Evolutionary conservation across 768 basidiomycete genomes (phyloP).

Genomic region (Collybia mongolica): DNA sequence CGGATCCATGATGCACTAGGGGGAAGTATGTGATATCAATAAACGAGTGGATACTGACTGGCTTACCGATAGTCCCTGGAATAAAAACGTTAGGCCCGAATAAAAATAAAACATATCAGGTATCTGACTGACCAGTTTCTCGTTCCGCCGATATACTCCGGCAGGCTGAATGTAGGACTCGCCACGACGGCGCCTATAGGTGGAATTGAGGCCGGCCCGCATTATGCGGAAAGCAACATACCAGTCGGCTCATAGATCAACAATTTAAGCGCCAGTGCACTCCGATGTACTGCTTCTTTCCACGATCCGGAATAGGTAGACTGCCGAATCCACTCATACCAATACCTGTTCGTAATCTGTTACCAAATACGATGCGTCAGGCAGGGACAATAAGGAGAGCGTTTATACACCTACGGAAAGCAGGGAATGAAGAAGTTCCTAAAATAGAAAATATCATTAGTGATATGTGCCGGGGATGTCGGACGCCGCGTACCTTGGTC

Average conservation of each 20-base stretch:
- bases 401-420: constrained; percentile 43
- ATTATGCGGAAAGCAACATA: constrained; percentile 13
- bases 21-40: background rate
- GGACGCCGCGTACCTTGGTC: constrained; percentile 44
- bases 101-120: background rate
- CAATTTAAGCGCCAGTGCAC: constrained; percentile 91
- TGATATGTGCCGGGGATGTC: background rate
- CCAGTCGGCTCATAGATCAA: constrained; percentile 92
- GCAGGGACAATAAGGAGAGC: background rate
- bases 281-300: constrained; percentile 93
- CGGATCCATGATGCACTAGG: constrained; percentile 84
- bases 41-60: background rate
- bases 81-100: background rate
- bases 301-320: constrained; percentile 92
- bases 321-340: constrained; percentile 87
- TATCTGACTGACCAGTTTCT: constrained; percentile 69
- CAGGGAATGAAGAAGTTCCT: constrained; percentile 58
- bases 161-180: constrained; percentile 92
- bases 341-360: constrained; percentile 76
- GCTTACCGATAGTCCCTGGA: constrained; percentile 63
- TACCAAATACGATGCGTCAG: constrained; percentile 5
- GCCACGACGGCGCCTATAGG: constrained; percentile 82
- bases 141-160: constrained; percentile 87
- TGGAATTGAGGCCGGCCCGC: background rate
- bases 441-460: background rate